phyloP scores from a whole-genome alignment of 148 eudicot species.

The Simmondsia chinensis region DNA sequence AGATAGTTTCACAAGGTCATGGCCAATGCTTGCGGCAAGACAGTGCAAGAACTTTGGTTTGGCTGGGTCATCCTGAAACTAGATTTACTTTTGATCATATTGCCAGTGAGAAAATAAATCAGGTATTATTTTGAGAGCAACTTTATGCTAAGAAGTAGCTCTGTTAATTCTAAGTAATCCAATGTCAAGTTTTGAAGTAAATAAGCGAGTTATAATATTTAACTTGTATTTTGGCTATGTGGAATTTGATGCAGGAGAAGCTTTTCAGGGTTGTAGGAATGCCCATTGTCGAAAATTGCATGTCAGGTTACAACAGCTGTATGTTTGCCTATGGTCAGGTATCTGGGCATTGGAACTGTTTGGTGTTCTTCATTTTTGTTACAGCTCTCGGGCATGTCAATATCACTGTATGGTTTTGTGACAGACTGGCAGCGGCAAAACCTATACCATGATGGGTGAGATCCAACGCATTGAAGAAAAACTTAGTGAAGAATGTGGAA shows the following conservation, averaged over 20 bases:
- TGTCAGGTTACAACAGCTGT: conserved; percentile 95
- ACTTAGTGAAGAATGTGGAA: conserved; percentile 84
- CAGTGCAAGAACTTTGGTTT: conserved; percentile 69
- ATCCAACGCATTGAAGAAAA: conserved; percentile 67
- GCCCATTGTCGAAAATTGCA: conserved; percentile 96
- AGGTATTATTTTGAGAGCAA: conserved; percentile 46
- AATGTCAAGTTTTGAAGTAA: no score
- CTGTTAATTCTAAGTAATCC: no score
- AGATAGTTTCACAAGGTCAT: conserved; percentile 50
- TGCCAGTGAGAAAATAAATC: conserved; percentile 88
- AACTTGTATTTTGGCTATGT: no score
- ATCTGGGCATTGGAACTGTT: no score
- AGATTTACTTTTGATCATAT: conserved; percentile 96
- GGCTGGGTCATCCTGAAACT: conserved; percentile 93
- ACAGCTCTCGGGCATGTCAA: no score
- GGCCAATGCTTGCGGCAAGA: conserved; percentile 85
- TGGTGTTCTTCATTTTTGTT: neutral
- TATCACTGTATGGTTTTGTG: neutral
- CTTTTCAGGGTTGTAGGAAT: conserved; percentile 91
- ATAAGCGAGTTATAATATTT: no score
- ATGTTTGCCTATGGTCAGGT: conserved; percentile 99
- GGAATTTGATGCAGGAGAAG: conserved; percentile 93
- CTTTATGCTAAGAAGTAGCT: no score
- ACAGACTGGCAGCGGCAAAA: conserved; percentile 98
- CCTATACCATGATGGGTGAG: conserved; percentile 97